Evolutionary conservation across 129 eudicot species (phyloP), one percentile per base, ranked within the genome.

Genomic region (sunflower (Helianthus annuus)): DNA sequence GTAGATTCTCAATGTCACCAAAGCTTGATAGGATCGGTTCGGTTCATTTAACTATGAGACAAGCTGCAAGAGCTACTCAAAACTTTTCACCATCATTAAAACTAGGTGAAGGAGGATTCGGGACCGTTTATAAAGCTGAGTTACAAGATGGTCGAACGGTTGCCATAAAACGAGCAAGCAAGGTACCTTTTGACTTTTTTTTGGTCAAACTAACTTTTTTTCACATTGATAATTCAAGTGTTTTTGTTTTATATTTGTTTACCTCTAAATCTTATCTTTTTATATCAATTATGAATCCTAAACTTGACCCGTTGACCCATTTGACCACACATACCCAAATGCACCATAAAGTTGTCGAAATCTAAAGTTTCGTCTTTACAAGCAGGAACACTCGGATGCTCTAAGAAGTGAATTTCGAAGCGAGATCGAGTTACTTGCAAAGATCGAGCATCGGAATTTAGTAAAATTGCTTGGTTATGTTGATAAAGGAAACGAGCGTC

Each of bases 21-120:
- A 84, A 86, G 75, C 90, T 90, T 11, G 77, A 75, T 56, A 79
- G 89, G 78, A 64, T 84, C 38, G 98, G 93, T 54, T 87, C 98
- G 13, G 73, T 90, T 78, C 96, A 94, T 86, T 85, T 94, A 17
- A 88, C 80, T 53, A 84, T 90, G 90, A 79, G 15, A 74, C 87
- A 85, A 69, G 85, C 83, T 81, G 73, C 81, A 40, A 88, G 81
- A 78, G 97, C 91, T 22, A 94, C 98, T 10, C 87, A 90, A 17
- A 94, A 84, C 66, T 94, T 94, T 80, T 90, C 98, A 38, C 80
- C 87, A 24, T 71, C 97, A 6, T 52, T 82, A 45, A 79, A 66
- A 74, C 70, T 94, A 17, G 98, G 98, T 12, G 97, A 88, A 79
- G 98, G 98, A 64, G 98, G 98, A 27, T 90, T 85, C 76, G 98